Evolutionary conservation across 2,329 filamentous ascomycete genomes (phyloP).

Genomic region (Microcera coccophila): DNA sequence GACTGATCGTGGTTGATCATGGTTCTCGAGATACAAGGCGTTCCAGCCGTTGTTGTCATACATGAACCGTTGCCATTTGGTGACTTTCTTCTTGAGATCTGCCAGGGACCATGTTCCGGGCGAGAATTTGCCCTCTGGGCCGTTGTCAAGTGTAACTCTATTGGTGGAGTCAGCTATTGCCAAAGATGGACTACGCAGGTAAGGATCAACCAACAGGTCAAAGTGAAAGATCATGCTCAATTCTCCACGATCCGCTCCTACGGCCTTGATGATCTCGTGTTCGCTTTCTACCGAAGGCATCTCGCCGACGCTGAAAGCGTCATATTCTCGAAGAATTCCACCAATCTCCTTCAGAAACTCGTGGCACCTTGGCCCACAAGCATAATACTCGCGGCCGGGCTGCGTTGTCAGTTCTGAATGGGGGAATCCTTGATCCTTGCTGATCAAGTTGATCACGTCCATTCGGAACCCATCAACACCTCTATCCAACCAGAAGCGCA

Average conservation of each 20-base stretch:
- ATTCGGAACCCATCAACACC: constrained; percentile 64
- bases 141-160: constrained; percentile 49
- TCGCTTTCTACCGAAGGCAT: constrained; percentile 45
- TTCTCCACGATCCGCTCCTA: constrained; percentile 54
- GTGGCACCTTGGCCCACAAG: constrained; percentile 49
- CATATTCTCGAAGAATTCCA: constrained; percentile 42
- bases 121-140: constrained; percentile 42
- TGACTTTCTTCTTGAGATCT: constrained; percentile 50
- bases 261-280: constrained; percentile 43
- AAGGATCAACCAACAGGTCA: constrained; percentile 46
- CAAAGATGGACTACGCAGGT: not conserved
- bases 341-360: constrained; percentile 46
- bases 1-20: constrained; percentile 60
- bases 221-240: constrained; percentile 73
- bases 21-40: constrained; percentile 62
- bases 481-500: constrained; percentile 70
- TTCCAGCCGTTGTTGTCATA: constrained; percentile 60
- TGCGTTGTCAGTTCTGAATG: constrained; percentile 39
- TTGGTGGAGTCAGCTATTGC: constrained; percentile 3
- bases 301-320: constrained; percentile 51
- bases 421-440: constrained; percentile 56
- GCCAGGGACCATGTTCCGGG: constrained; percentile 43
- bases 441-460: constrained; percentile 66
- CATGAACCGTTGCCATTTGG: constrained; percentile 59
- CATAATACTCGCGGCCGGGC: constrained; percentile 43